A percentile compares a stretch with the other conserved stretches of the same genome.
Evolutionary conservation across 2,329 filamentous ascomycete species (phyloP).

Genomic region (Trichoderma harzianum): DNA sequence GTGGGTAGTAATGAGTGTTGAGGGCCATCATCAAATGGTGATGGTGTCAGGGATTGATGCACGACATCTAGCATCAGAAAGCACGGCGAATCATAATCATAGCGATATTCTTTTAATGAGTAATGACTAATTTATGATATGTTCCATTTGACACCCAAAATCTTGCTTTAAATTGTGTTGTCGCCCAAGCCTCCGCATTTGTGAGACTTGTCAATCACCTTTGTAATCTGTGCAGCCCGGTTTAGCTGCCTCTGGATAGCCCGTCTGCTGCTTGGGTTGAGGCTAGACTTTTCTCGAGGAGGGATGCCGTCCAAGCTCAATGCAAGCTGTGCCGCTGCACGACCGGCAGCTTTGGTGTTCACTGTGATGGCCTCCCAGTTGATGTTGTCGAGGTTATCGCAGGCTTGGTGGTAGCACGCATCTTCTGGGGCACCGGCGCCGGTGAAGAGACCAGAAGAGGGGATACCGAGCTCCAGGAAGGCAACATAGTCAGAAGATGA

Average conservation of each 20-base stretch:
- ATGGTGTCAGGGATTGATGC: not conserved
- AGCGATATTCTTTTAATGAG: not conserved
- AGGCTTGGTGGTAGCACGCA: constrained; percentile 38
- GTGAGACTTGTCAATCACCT: constrained; percentile 28
- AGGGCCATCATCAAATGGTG: not conserved
- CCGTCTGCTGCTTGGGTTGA: constrained; percentile 26
- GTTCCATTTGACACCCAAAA: not conserved
- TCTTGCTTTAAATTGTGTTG: constrained; percentile 15
- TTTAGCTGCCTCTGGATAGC: constrained; percentile 28
- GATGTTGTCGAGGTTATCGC: constrained; percentile 41
- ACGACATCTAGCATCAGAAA: not conserved
- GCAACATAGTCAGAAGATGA: constrained; percentile 37
- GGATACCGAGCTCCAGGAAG: constrained; percentile 37
- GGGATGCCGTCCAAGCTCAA: constrained; percentile 36
- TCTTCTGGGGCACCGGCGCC: constrained; percentile 34
- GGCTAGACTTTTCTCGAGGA: constrained; percentile 26
- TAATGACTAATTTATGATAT: not conserved
- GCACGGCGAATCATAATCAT: not conserved
- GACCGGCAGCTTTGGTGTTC: constrained; percentile 46
- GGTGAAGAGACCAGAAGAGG: constrained; percentile 38
- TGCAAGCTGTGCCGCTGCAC: constrained; percentile 44
- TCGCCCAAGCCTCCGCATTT: constrained; percentile 27
- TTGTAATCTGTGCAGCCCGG: constrained; percentile 25
- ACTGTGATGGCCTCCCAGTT: constrained; percentile 39
- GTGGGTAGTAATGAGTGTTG: not conserved